Conservation (phyloP, 768 basidiomycete genomes). For the Paxillus involutus region DNA sequence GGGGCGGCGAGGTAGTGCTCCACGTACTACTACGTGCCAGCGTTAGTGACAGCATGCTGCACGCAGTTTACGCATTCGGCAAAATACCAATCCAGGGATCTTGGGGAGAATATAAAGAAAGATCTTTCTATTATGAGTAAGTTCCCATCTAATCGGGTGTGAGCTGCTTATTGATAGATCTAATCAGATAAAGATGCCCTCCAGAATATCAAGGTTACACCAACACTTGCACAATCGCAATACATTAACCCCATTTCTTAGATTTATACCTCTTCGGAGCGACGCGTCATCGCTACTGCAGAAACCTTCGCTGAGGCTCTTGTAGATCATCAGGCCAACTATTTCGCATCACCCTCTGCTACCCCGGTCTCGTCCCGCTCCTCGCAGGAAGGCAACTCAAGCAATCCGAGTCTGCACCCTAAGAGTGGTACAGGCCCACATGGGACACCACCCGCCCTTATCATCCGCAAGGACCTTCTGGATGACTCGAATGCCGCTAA, state of each 20-base stretch:
- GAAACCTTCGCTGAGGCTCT: constrained; percentile 93
- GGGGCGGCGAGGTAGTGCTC: constrained; percentile 84
- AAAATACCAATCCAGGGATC: constrained; percentile 91
- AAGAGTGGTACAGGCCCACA: constrained; percentile 14
- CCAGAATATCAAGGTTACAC: constrained; percentile 80
- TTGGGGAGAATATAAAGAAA: constrained; percentile 91
- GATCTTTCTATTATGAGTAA: constrained; percentile 98
- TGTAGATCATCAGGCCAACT: constrained; percentile 56
- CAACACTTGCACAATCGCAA: background rate
- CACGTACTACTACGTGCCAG: background rate
- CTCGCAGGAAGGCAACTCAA: constrained; percentile 40
- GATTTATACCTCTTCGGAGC: constrained; percentile 95
- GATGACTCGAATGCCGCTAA: constrained; percentile 99
- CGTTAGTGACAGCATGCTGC: background rate
- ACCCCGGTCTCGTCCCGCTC: constrained; percentile 46
- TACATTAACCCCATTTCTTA: constrained; percentile 27
- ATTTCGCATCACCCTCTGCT: constrained; percentile 49
- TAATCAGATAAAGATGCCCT: constrained; percentile 83
- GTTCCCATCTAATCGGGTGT: constrained; percentile 25
- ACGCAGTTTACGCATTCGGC: constrained; percentile 92
- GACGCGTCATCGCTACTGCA: constrained; percentile 94
- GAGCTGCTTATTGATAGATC: constrained; percentile 4
- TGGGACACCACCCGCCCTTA: constrained; percentile 48
- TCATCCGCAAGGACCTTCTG: constrained; percentile 90
- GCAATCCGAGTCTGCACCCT: constrained; percentile 4